Evolutionary conservation across 257 asterid species (phyloP), one percentile per base, ranked within the genome.

Genomic region (Eucommia ulmoides): DNA sequence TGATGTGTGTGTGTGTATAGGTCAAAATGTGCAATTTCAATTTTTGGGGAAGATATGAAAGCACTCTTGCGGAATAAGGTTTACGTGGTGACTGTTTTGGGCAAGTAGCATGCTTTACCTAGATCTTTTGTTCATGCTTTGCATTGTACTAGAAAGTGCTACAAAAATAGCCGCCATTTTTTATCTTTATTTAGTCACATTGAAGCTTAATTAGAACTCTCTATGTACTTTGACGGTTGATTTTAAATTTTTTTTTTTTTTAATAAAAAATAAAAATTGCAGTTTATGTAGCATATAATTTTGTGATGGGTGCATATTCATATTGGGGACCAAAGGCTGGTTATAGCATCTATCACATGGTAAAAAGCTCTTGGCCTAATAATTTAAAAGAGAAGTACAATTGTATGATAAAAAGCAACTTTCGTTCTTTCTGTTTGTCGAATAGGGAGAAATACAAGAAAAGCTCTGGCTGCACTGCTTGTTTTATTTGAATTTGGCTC

Each of bases 261-360:
- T 62, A 16, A 6, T 18, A 2, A 4, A 49, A 42, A 48, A 60
- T 69, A 21, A 61, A 59, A 23, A 60, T 60, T 67, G 70, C 92
- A 85, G 96, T 96, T 38, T 83, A 86, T 72, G 75, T 84, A 24
- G 86, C 93, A n/a, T 91, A 91, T 63, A 91, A 86, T 71, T 91
- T 91, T 55, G 99, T 91, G 51, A 79, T 91, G 50, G 99, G 99
- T 24, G 82, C 99, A 58, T 91, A 91, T 67, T 91, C 99, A 41
- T 91, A 91, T 51, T 91, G 99, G 99, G 99, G 99, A 49, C 97
- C 97, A 20, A 91, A 86, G 81, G 97, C 97, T 17, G 99, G 97
- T 55, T 81, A 83, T 74, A 75, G 60, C 68, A 86, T 91, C 64
- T 91, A 86, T 65, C 87, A 79, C 58, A 83, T 91, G 99, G 97